Evolutionary conservation across 768 basidiomycete genomes (phyloP).

Genomic region (Pleurotus eryngii): DNA sequence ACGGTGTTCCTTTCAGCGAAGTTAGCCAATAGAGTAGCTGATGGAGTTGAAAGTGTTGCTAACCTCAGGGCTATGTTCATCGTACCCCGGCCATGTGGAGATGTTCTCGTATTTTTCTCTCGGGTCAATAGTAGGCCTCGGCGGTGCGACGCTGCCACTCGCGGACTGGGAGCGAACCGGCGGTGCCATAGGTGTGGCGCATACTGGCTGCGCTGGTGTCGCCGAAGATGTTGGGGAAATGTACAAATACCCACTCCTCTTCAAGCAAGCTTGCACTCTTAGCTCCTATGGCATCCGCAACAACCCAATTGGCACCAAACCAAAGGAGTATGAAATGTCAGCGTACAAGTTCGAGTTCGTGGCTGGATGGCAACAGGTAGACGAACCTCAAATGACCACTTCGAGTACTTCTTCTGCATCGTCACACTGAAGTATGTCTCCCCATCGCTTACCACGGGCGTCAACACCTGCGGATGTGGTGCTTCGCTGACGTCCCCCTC

Average conservation of each 20-base stretch:
- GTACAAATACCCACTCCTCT: not conserved
- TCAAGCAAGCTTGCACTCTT: not conserved
- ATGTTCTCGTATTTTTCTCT: constrained; percentile 1
- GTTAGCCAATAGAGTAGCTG: not conserved
- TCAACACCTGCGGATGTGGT: constrained; percentile 4
- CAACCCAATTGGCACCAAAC: not conserved
- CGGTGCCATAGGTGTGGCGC: not conserved
- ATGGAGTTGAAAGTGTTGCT: not conserved
- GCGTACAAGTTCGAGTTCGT: too few species aligned
- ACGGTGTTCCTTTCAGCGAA: not conserved
- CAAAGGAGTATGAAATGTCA: too few species aligned
- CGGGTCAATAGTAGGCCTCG: not conserved
- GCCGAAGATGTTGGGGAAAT: not conserved
- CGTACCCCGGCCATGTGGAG: not conserved
- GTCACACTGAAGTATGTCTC: not conserved
- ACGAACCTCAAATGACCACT: constrained; percentile 4
- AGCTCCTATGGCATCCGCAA: not conserved
- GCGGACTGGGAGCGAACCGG: not conserved
- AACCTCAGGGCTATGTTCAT: not conserved
- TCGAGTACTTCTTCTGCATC: not conserved
- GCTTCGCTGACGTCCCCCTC: not conserved
- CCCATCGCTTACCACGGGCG: not conserved
- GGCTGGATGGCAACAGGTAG: not conserved
- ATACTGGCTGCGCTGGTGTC: not conserved
- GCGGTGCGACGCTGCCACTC: not conserved